phyloP scores from a whole-genome alignment of 805 yeast species.

The Wickerhamomyces alni region DNA sequence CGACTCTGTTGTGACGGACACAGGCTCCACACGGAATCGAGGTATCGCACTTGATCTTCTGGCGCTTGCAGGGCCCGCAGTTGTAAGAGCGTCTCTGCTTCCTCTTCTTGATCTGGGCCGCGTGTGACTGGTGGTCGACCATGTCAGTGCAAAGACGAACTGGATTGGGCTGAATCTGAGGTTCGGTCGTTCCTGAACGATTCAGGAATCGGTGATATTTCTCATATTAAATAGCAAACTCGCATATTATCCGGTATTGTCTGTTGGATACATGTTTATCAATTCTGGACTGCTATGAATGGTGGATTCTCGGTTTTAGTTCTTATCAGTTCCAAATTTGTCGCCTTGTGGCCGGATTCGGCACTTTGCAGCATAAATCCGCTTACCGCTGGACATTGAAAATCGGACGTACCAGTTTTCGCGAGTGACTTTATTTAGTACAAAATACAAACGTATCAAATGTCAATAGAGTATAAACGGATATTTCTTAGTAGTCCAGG shows the following conservation, averaged over 20 bases:
- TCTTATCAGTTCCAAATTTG: neutral
- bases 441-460: too few species aligned
- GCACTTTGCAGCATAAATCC: neutral
- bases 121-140: neutral
- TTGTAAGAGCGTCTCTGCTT: constrained; percentile 39
- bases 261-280: too few species aligned
- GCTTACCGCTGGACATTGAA: neutral
- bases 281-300: too few species aligned
- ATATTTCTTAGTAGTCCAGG: constrained; percentile 17
- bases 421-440: too few species aligned
- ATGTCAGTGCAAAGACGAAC: too few species aligned
- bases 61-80: constrained; percentile 51
- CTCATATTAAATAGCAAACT: neutral
- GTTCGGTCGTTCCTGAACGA: too few species aligned
- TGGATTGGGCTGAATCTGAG: too few species aligned
- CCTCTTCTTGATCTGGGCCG: neutral
- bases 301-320: neutral
- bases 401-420: too few species aligned
- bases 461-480: too few species aligned
- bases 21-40: constrained; percentile 43
- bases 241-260: too few species aligned
- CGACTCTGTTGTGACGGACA: constrained; percentile 29
- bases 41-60: constrained; percentile 49
- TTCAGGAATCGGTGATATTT: neutral
- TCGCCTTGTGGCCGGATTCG: neutral